Base-by-base conservation (phyloP, 2,329 filamentous ascomycete species). In the Fusarium incarnatum region DNA sequence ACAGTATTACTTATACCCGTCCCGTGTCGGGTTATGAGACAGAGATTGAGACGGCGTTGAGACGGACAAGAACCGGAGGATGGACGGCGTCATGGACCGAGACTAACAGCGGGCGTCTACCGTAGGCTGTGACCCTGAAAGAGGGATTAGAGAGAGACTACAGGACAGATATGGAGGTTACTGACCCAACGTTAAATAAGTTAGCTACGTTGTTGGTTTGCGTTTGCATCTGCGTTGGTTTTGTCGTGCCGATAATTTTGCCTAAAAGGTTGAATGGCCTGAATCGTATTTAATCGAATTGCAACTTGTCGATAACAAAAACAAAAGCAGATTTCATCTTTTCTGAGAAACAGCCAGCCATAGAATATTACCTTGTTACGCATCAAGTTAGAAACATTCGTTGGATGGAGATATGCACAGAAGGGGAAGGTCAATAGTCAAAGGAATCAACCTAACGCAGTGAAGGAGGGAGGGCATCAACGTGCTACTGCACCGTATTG, bases 371-470 rank as follows among this genome's bases (percentile, higher is more conserved):
- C 22, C 41, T 42, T 40, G 22, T 16, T 34, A 34, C 25, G 7
- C 5, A n/a, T 23, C 27, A 32, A 37, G 48, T 27, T 53, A 40
- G 20, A 32, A 42, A 37, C 10, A 37, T 37, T 37, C 25, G 32
- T 44, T 25, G 34, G 18, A 53, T 61, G 56, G 64, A 46, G 49
- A 56, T 66, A 50, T 67, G 62, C 64, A 67, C 66, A 56, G 62
- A 69, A 69, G 60, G 49, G 66, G 66, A 69, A 69, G 66, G 66
- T 69, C 47, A 61, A 20, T 32, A 23, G 28, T 32, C 48, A 60
- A 44, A 60, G 53, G 48, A 54, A 68, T 40, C 44, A 40, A 54
- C 10, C 58, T 64, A 56, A 32, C 28, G 28, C 37, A 68, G 48
- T 30, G 59, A 28, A 28, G 60, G 34, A 57, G 60, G 40, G 44